Percentiles rank a stretch among this genome's conserved stretches.
Conservation (phyloP, 495 filamentous ascomycete genomes). For the Neurospora sp. region DNA sequence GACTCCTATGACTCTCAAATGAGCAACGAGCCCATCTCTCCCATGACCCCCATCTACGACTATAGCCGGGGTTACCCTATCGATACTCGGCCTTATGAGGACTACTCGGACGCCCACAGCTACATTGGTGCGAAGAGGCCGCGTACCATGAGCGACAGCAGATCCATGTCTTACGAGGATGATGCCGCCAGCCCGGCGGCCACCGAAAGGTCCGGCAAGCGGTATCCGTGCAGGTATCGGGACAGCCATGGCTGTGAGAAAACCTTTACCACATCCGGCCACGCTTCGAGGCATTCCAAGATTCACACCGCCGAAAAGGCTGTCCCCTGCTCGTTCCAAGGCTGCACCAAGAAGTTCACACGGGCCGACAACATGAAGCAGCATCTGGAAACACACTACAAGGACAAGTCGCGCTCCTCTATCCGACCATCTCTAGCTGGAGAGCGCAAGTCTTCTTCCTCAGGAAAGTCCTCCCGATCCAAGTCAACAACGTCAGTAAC, state of each 20-base stretch:
- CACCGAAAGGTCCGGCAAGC: conserved; percentile 39
- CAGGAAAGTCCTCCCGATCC: conserved; percentile 20
- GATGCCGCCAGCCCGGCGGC: conserved; percentile 29
- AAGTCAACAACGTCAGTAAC: conserved; percentile 6
- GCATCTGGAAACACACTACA: conserved; percentile 80
- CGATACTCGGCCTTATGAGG: conserved; percentile 21
- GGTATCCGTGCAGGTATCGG: conserved; percentile 55
- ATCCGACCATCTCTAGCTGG: conserved; percentile 11
- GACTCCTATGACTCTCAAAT: conserved; percentile 46
- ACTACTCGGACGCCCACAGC: conserved; percentile 22
- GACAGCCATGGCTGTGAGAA: conserved; percentile 61
- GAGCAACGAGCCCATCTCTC: conserved; percentile 36
- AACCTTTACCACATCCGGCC: conserved; percentile 91
- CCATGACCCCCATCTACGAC: conserved; percentile 33
- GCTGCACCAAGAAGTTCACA: conserved; percentile 87
- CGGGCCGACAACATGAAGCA: conserved; percentile 99
- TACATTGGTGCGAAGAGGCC: conserved; percentile 25
- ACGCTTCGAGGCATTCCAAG: conserved; percentile 91
- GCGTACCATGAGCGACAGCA: conserved; percentile 17
- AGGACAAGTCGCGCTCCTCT: conserved; percentile 35
- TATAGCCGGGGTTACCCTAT: conserved; percentile 23
- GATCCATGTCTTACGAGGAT: conserved; percentile 25
- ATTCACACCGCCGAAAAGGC: conserved; percentile 96
- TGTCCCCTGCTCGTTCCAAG: conserved; percentile 65
- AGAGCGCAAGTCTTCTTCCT: conserved; percentile 25